Evolutionary conservation across 2,329 filamentous ascomycete species (phyloP).

Genomic region (Calonectria honghensis): DNA sequence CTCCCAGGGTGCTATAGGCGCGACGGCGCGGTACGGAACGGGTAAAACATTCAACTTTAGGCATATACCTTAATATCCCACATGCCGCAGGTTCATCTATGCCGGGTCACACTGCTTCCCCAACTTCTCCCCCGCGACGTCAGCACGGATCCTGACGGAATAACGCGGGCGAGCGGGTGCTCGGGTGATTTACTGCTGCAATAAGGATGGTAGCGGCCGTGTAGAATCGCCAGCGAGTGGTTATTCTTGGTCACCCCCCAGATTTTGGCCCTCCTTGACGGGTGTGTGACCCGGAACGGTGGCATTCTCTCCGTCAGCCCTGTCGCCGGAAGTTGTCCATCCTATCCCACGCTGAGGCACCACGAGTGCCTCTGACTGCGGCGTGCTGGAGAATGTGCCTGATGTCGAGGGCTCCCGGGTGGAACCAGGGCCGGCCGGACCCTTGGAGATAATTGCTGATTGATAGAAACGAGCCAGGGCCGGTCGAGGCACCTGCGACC

Average conservation of each 20-base stretch:
- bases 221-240: constrained; percentile 29
- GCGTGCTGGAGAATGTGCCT: constrained; percentile 23
- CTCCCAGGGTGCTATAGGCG: constrained; percentile 25
- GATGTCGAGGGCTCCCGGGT: constrained; percentile 35
- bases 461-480: constrained; percentile 19
- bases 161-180: constrained; percentile 55
- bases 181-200: constrained; percentile 42
- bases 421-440: constrained; percentile 35
- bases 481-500: constrained; percentile 28
- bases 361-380: constrained; percentile 14
- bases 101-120: constrained; percentile 49
- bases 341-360: constrained; percentile 16
- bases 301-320: constrained; percentile 39
- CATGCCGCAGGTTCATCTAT: constrained; percentile 43
- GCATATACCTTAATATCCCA: constrained; percentile 43
- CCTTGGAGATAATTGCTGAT: constrained; percentile 19
- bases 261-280: constrained; percentile 14
- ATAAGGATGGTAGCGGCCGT: constrained; percentile 32
- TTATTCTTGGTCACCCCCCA: constrained; percentile 26
- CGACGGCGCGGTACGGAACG: constrained; percentile 21
- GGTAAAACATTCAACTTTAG: constrained; percentile 35
- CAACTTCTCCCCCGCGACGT: constrained; percentile 54
- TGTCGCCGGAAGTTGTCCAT: constrained; percentile 24
- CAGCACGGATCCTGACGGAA: constrained; percentile 54
- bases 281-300: constrained; percentile 30